These are phyloP conservation scores for Talaromyces sp. DNA, from an alignment of 2,329 filamentous ascomycete species.

Conservation along the genomic window DNA sequence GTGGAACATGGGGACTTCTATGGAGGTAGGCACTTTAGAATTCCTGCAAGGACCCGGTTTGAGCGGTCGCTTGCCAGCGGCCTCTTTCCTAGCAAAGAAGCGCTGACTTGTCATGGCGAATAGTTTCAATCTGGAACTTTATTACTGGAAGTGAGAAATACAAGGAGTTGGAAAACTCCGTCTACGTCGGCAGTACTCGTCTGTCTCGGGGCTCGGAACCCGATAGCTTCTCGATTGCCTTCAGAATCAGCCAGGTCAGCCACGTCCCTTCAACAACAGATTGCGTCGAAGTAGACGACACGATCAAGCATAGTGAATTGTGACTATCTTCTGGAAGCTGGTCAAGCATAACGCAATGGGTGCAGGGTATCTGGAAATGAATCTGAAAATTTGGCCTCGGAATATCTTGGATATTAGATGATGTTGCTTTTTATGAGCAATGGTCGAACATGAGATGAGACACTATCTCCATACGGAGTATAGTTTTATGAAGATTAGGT, in stretches of 20 bases:
- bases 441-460: neutral
- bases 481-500: neutral
- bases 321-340: neutral
- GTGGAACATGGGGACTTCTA: neutral
- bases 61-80: neutral
- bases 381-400: neutral
- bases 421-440: neutral
- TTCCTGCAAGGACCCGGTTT: neutral
- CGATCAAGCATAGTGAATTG: neutral
- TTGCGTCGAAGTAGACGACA: neutral
- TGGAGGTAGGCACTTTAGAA: neutral
- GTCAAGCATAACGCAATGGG: neutral
- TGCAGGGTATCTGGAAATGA: neutral
- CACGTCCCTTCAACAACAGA: neutral
- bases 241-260: neutral
- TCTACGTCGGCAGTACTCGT: conserved; percentile 1
- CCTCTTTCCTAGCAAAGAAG: neutral
- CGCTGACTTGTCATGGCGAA: neutral
- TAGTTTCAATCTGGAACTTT: conserved; percentile 1
- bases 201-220: conserved; percentile 1
- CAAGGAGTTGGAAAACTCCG: neutral
- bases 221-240: neutral
- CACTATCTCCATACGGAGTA: neutral
- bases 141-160: conserved; percentile 3
- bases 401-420: neutral